Percentiles rank a stretch among this genome's conserved stretches.
These are phyloP conservation scores for Parsonsia alboflavescens DNA, from an alignment of 257 asterid species.

Conservation along the genomic window DNA sequence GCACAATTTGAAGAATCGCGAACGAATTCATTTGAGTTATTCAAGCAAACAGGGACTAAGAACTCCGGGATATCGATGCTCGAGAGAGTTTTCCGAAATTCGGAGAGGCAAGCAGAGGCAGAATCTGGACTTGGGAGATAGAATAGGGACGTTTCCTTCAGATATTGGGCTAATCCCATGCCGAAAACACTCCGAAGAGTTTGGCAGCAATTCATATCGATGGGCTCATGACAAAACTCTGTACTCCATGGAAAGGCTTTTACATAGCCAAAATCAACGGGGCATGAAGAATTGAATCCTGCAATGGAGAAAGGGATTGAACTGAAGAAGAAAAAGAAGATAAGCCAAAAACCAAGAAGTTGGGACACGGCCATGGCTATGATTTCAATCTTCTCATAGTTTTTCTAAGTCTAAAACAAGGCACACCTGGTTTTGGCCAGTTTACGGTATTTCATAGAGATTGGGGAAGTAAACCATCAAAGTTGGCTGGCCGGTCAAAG, in stretches of 20 bases:
- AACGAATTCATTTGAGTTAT: slow-evolving; percentile 11
- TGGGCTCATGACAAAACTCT: neutral
- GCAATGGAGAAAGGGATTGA: slow-evolving; percentile 1
- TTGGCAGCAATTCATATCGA: neutral
- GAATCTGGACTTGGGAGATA: slow-evolving; percentile 8
- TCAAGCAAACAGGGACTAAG: neutral
- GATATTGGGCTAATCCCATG: slow-evolving; percentile 9
- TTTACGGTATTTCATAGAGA: neutral
- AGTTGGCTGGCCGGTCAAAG: neutral
- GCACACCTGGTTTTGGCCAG: neutral
- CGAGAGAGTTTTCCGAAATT: neutral
- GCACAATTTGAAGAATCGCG: neutral
- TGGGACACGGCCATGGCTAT: neutral
- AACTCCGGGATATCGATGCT: neutral
- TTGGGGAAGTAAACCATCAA: neutral
- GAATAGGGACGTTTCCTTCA: slow-evolving; percentile 11
- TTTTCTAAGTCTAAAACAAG: neutral
- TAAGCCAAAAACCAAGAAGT: neutral
- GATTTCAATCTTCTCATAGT: neutral
- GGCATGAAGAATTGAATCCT: slow-evolving; percentile 11
- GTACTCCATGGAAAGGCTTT: slow-evolving; percentile 1
- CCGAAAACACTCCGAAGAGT: slow-evolving; percentile 6
- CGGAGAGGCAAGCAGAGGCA: slow-evolving; percentile 7
- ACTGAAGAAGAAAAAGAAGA: slow-evolving; percentile 1
- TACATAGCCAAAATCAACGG: slow-evolving; percentile 11